Evolutionary conservation across 495 filamentous ascomycete genomes (phyloP), one percentile per base, ranked within the genome.

Genomic region (Penicillium flavigenum): DNA sequence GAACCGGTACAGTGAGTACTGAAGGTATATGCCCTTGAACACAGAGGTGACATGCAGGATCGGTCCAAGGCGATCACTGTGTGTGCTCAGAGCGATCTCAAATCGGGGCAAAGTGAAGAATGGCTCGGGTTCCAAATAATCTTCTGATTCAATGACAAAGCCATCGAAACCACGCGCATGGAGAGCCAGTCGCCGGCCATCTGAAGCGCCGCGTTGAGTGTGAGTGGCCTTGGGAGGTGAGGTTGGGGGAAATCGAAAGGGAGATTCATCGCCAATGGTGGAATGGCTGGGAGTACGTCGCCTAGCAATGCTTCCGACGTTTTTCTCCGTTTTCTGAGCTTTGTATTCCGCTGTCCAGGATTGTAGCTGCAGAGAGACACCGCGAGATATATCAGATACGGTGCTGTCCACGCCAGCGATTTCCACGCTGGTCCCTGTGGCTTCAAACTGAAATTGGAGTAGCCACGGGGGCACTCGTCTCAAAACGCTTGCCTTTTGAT

Each of bases 1-100:
- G 65, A 96, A 93, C 5, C 93, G 86, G 68, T 95, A 97, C 1
- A 99, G 80, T 4, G 95, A 98, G 65, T 97, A 98, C 32, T 96
- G 88, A 4, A 96, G 60, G 56, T 88, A 85, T 2, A 99, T 65
- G 8, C 87, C 88, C 65, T 86, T 88, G 29, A 92, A 77, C 42
- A 88, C 79, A 1, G 92, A 89, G 64, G 92, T 90, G 48, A 98
- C 76, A 64, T 97, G 90, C 64, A 97, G 86, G 12, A 96, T 77
- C 0, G 90, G 89, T 5, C 92, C 94, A 62, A 95, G 85, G 31
- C 83, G 80, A 66, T 97, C 94, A 59, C 88, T 93, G 20, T 86
- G 79, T 1, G 95, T 96, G 29, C 87, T 88, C 53, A 97, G 81
- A 3, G 89, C 86, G 54, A 96, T 78, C 63, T 98, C 95, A 58